Base-by-base conservation (phyloP, 2,329 filamentous ascomycete genomes). In the Akanthomyces dipterigenus region DNA sequence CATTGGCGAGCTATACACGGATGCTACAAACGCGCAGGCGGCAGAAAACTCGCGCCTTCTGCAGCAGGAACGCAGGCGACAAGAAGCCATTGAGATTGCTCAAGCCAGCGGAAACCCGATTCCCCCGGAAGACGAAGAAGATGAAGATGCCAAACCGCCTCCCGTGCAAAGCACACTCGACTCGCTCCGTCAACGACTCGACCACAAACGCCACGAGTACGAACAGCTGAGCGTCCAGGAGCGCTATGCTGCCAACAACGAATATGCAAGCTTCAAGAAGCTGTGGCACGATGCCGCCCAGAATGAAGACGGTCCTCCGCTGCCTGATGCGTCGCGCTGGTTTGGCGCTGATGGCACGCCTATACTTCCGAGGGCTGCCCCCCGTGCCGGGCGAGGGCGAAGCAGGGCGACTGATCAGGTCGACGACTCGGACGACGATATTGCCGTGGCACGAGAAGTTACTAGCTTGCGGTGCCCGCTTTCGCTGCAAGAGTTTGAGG, bases 381-480 rank as follows among this genome's bases (percentile, higher is more conserved):
- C 66, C 43, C 49, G 50, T 16, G 55, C 38, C 28, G 62, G 40
- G 12, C 57, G 49, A 11, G 38, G 49, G 28, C 57, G 57, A 38
- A 60, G 57, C 49, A 45, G 49, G 49, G 61, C 61, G 3, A 67
- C 64, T 1, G 73, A 67, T 1, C 74, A 67, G 1, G 73, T 66
- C 3, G 79, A 81, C 1, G 84, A 83, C 5, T 80, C 81, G 18
- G 87, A 88, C 60, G 87, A 89, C 22, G 89, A 93, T 46, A 78
- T 93, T 26, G 81, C 87, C 1, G 81, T 93, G 34, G 81, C 83
- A 31, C 79, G 83, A 54, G 85, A 86, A 64, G 82, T 80, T 5
- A 79, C 86, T 57, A 88, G 84, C 70, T 82, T 88, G 36, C 87
- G 84, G 67, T 93, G 89, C 68, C 88, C 88, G 0, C 71, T 93